These are phyloP conservation scores for Groenewaldozyma auringiensis DNA, from an alignment of 1,139 yeast genomes.

Conservation along the genomic window DNA sequence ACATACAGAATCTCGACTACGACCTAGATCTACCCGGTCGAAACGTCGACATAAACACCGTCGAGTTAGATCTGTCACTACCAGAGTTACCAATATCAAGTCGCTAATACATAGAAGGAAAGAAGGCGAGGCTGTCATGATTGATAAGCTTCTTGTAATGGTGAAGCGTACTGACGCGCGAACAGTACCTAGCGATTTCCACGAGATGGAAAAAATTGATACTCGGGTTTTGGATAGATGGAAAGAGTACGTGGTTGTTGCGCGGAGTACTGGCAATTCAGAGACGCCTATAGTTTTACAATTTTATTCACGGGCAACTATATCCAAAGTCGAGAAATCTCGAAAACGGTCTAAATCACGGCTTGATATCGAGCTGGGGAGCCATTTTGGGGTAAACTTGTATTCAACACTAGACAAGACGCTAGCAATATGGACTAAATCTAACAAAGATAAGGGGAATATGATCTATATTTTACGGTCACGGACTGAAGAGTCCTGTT, in stretches of 20 bases:
- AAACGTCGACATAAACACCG: neutral
- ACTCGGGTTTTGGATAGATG: constrained; percentile 61
- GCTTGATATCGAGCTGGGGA: constrained; percentile 19
- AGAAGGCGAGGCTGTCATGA: constrained; percentile 56
- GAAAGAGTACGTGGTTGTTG: constrained; percentile 65
- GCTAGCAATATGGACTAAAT: constrained; percentile 42
- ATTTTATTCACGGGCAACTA: constrained; percentile 45
- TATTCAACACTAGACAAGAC: constrained; percentile 67
- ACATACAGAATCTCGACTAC: neutral
- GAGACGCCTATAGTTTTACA: constrained; percentile 51
- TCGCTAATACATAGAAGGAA: constrained; percentile 18
- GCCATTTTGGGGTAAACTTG: constrained; percentile 39
- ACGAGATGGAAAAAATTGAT: constrained; percentile 45
- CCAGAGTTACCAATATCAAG: constrained; percentile 11
- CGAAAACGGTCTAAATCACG: constrained; percentile 27
- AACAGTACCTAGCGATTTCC: constrained; percentile 28
- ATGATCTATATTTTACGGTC: constrained; percentile 49
- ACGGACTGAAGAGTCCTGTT: constrained; percentile 41
- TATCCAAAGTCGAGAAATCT: constrained; percentile 29
- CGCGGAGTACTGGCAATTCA: constrained; percentile 47
- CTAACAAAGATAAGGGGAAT: constrained; percentile 17
- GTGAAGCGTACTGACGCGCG: constrained; percentile 37
- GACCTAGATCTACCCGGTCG: neutral
- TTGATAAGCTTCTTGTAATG: constrained; percentile 60
- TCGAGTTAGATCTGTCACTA: constrained; percentile 2